Evolutionary conservation across 2,329 filamentous ascomycete species (phyloP).

Genomic region (Apiospora hydei): DNA sequence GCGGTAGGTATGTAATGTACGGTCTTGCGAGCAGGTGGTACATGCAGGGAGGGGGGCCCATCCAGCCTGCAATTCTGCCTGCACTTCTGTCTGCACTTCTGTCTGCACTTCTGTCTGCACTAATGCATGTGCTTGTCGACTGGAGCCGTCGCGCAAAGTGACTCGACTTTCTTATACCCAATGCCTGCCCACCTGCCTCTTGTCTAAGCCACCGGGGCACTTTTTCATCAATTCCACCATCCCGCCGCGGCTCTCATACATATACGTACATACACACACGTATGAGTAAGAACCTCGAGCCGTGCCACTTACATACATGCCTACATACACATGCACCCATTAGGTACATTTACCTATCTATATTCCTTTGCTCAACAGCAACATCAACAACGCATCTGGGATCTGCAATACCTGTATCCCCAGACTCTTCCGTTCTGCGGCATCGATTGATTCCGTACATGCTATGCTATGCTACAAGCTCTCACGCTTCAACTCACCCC

Average conservation of each 20-base stretch:
- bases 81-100: too few species aligned
- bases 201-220: slow-evolving; percentile 19
- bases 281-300: background rate
- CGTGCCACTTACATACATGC: background rate
- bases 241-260: slow-evolving; percentile 1
- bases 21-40: slow-evolving; percentile 10
- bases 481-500: background rate
- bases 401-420: background rate
- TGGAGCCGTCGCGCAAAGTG: slow-evolving; percentile 4
- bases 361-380: background rate
- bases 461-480: background rate
- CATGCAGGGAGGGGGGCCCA: slow-evolving; percentile 2
- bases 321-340: background rate
- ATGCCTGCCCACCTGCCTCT: slow-evolving; percentile 17
- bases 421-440: background rate
- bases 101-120: background rate
- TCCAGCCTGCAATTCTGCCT: too few species aligned
- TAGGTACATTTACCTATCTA: too few species aligned
- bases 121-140: slow-evolving; percentile 24
- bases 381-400: background rate
- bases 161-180: slow-evolving; percentile 3
- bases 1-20: background rate
- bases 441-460: too few species aligned
- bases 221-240: slow-evolving; percentile 1
- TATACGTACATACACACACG: background rate